Percentiles rank a stretch among this genome's conserved stretches.
These are phyloP conservation scores for Lithohypha guttulata DNA, from an alignment of 2,329 filamentous ascomycete genomes.

Conservation along the genomic window DNA sequence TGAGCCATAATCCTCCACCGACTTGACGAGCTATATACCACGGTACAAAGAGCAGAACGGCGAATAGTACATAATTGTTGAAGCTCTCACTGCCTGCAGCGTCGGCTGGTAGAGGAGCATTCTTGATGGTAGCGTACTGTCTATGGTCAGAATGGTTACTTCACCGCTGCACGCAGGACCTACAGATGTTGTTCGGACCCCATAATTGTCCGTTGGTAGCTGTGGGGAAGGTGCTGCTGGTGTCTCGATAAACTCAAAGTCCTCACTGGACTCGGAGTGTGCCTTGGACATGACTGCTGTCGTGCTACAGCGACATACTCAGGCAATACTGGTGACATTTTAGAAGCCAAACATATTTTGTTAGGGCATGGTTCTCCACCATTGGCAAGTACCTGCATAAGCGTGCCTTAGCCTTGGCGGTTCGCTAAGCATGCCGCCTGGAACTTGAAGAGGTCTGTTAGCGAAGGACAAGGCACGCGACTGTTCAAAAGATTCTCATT, in stretches of 20 bases:
- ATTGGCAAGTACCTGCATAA: too few relatives aligned
- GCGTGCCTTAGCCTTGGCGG: too few relatives aligned
- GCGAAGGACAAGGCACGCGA: too few relatives aligned
- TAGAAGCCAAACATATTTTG: too few relatives aligned
- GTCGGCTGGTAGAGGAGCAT: constrained; percentile 87
- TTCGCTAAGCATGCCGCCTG: too few relatives aligned
- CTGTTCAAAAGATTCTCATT: not conserved
- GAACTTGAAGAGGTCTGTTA: too few relatives aligned
- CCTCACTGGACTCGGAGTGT: constrained; percentile 36
- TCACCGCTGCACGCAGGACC: constrained; percentile 22
- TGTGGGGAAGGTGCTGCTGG: constrained; percentile 44
- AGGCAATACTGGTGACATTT: not conserved
- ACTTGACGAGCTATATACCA: constrained; percentile 73
- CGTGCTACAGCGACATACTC: not conserved
- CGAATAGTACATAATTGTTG: constrained; percentile 68
- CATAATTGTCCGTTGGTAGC: constrained; percentile 44
- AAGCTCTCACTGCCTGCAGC: constrained; percentile 74
- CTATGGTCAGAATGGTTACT: constrained; percentile 14
- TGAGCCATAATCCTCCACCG: constrained; percentile 75
- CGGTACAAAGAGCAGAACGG: constrained; percentile 59
- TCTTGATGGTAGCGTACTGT: constrained; percentile 81
- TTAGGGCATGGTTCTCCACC: too few relatives aligned
- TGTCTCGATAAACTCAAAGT: constrained; percentile 48
- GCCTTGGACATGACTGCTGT: constrained; percentile 27
- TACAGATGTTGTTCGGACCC: constrained; percentile 52